These are phyloP conservation scores for Paramecium caudatum DNA, from an alignment of 73 alveolate species.

Conservation along the genomic window DNA sequence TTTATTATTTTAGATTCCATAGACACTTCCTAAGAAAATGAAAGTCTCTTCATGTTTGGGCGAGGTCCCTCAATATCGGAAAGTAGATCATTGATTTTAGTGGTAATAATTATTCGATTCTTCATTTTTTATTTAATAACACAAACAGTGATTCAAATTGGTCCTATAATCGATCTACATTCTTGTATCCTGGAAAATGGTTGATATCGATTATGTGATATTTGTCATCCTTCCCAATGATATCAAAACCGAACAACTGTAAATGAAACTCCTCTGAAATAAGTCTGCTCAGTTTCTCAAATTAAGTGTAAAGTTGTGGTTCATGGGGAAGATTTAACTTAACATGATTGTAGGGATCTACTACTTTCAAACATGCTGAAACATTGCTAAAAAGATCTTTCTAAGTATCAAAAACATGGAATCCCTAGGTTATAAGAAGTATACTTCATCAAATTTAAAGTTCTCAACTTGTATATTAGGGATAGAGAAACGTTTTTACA, in stretches of 20 bases:
- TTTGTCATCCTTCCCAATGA: slow-evolving; percentile 3
- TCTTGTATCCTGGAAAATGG: slow-evolving; percentile 70
- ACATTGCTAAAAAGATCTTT: slow-evolving; percentile 46
- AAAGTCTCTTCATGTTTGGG: slow-evolving; percentile 3
- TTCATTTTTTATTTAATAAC: background rate
- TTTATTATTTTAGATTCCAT: slow-evolving; percentile 1
- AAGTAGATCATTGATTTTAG: background rate
- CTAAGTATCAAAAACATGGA: slow-evolving; percentile 38
- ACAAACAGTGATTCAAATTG: background rate
- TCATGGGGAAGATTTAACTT: background rate
- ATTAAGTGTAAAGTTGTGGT: background rate
- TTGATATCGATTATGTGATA: slow-evolving; percentile 40
- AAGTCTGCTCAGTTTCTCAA: background rate
- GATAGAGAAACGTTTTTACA: slow-evolving; percentile 8
- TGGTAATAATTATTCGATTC: background rate
- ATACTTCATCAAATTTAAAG: slow-evolving; percentile 57
- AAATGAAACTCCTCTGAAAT: slow-evolving; percentile 9
- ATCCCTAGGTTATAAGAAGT: background rate
- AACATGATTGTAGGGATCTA: slow-evolving; percentile 3
- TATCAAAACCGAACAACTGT: slow-evolving; percentile 57
- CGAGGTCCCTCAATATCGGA: background rate
- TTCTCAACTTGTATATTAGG: slow-evolving; percentile 41
- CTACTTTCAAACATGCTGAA: slow-evolving; percentile 8
- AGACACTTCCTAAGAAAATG: background rate
- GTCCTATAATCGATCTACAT: background rate